Conservation (phyloP, 2,329 filamentous ascomycete species). For the Colletotrichum brevisporum region DNA sequence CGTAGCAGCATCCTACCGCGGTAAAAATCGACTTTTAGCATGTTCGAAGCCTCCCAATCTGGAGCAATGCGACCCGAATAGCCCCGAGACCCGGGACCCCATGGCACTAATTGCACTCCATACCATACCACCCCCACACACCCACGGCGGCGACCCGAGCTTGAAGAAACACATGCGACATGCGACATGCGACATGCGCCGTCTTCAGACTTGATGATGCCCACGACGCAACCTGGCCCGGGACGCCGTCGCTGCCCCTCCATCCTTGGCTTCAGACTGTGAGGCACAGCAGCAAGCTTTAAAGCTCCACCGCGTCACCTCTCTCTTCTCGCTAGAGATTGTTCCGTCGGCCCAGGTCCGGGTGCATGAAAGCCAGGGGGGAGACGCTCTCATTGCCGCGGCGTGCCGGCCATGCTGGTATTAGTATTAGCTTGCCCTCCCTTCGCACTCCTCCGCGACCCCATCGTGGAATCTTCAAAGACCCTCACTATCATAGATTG, state of each 20-base stretch:
- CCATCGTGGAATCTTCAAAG: conserved; percentile 27
- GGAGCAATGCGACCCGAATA: conserved; percentile 35
- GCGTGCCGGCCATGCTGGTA: conserved; percentile 30
- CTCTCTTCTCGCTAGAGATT: conserved; percentile 36
- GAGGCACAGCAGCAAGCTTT: conserved; percentile 23
- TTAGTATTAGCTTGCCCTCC: conserved; percentile 32
- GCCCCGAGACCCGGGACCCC: conserved; percentile 24
- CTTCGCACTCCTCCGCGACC: conserved; percentile 17
- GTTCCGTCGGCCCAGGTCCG: conserved; percentile 29
- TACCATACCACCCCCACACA: conserved; percentile 18
- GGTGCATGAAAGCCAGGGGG: conserved; percentile 26
- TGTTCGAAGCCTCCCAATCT: conserved; percentile 21
- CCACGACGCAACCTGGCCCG: conserved; percentile 14
- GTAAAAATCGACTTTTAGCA: conserved; percentile 25
- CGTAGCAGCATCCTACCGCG: conserved; percentile 15
- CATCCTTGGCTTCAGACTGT: neutral
- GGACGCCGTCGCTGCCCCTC: conserved; percentile 19
- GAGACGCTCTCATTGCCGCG: conserved; percentile 24
- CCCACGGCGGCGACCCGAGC: conserved; percentile 26
- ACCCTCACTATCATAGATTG: conserved; percentile 13
- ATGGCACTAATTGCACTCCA: conserved; percentile 13
- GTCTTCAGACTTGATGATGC: conserved; percentile 34
- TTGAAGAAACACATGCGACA: conserved; percentile 34
- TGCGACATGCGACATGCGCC: conserved; percentile 32
- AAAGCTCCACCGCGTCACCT: conserved; percentile 34